Base-by-base conservation (phyloP, 2,329 filamentous ascomycete genomes). In the Hypomyces perniciosus region DNA sequence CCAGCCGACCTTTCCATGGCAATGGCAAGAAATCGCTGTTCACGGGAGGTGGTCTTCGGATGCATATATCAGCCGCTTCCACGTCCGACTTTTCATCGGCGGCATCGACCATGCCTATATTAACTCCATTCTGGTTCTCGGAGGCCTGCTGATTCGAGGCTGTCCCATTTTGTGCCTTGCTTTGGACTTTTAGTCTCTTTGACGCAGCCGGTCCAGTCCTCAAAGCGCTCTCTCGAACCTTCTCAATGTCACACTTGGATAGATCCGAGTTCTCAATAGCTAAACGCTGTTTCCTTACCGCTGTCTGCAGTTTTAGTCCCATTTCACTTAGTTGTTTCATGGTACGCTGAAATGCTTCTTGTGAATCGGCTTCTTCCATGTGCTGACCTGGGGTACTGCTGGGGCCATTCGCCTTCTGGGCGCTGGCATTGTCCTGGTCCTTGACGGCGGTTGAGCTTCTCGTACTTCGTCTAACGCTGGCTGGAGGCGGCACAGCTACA, bases 1-100 rank as follows among this genome's bases (percentile, higher is more conserved):
- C 91, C 54, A 96, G 66, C 29, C 91, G 80, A 1, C 92, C 92
- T 69, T 85, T 90, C 91, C 91, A 96, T 0, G 91, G 92, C 26
- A 96, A 68, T 27, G 92, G 92, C 20, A 96, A 74, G 61, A 85
- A 88, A 56, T 81, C 80, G 63, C 90, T 96, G 62, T 96, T 87
- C 12, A 95, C 83, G 0, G 90, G 81, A 6, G 90, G 89, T 9
- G 85, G 79, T 50, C 89, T 75, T 44, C 59, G 65, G 3, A 72
- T 69, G 1, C 68, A 70, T n/a, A 70, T 65, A 8, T 72, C 67
- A 0, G 59, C 52, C 1, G 47, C 46, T 1, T 66, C 64, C 6
- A 37, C 20, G 4, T 57, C 54, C 4, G 41, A 50, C 4, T 56
- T 55, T 10, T 54, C 54, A 13, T 56, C 58, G 6, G 54, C 44